Conservation (phyloP, 768 basidiomycete genomes). For the Pleurotus eryngii region DNA sequence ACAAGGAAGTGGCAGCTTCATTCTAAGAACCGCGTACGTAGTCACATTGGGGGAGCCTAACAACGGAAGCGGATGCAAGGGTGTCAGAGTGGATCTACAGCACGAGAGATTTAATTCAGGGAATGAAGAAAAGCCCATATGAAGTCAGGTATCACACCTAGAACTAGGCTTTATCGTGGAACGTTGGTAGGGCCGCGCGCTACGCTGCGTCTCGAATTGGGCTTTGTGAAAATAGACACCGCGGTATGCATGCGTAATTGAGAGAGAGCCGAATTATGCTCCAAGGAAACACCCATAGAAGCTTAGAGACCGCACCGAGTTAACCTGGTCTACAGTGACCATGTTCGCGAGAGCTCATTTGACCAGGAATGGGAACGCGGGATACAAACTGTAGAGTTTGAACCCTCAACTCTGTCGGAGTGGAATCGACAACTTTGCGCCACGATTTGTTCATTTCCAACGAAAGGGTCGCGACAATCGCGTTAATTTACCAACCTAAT, state of each 20-base stretch:
- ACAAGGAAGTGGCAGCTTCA: constrained; percentile 5
- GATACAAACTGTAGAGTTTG: neutral
- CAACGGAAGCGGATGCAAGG: neutral
- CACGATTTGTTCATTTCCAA: neutral
- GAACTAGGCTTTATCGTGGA: neutral
- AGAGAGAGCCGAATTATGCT: neutral
- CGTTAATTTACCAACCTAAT: neutral
- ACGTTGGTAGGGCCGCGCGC: neutral
- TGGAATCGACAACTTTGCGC: neutral
- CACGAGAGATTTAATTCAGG: neutral
- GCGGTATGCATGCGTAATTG: too few relatives aligned
- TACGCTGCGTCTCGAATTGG: neutral
- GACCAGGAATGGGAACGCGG: neutral
- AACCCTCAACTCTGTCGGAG: neutral
- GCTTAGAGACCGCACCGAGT: neutral
- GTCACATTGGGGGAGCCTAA: neutral
- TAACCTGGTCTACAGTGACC: neutral
- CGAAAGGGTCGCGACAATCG: neutral
- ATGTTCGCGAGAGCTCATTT: neutral
- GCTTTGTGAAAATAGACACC: neutral
- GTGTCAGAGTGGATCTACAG: neutral
- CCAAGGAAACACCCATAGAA: neutral
- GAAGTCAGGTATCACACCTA: neutral
- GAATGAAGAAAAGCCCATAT: neutral
- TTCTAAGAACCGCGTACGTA: neutral